Conservation (phyloP, 495 filamentous ascomycete genomes). For the Daldinia bambusicola region DNA sequence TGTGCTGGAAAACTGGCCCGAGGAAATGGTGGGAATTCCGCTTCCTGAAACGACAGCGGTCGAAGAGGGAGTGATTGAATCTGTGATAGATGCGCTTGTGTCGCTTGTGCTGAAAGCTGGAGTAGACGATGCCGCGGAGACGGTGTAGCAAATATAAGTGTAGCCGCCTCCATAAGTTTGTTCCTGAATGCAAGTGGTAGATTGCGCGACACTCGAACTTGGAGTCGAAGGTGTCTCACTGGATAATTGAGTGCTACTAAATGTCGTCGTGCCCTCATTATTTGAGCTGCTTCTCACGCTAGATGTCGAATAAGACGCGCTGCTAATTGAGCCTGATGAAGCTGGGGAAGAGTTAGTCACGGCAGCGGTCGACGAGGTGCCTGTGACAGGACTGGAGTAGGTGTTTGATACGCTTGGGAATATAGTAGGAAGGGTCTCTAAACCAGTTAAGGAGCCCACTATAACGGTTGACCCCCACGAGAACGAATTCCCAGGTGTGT, state of each 20-base stretch:
- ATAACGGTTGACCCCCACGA: constrained; percentile 24
- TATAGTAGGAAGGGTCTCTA: background rate
- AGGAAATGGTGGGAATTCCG: constrained; percentile 4
- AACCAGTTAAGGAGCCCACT: constrained; percentile 17
- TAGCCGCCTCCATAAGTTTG: constrained; percentile 38
- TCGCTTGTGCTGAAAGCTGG: constrained; percentile 16
- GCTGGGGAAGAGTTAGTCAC: constrained; percentile 30
- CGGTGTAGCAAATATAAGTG: constrained; percentile 33
- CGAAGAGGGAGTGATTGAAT: constrained; percentile 10
- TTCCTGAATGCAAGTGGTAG: constrained; percentile 36
- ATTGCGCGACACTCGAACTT: constrained; percentile 10
- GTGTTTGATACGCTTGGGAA: background rate
- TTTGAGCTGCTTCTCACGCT: constrained; percentile 15
- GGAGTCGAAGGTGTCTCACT: background rate
- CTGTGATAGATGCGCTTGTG: constrained; percentile 9
- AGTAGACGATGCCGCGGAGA: constrained; percentile 23
- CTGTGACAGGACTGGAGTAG: constrained; percentile 18
- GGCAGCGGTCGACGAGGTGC: constrained; percentile 34
- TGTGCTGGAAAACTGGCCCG: background rate
- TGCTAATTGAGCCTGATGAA: constrained; percentile 20
- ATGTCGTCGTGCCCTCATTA: constrained; percentile 5
- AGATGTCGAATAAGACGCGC: constrained; percentile 7
- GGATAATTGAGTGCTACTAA: constrained; percentile 8
- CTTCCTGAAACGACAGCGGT: background rate
- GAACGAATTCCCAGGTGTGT: constrained; percentile 5